Evolutionary conservation across 306 rosid species (phyloP), one percentile per base, ranked within the genome.

Genomic region (Abrus pulchellus): DNA sequence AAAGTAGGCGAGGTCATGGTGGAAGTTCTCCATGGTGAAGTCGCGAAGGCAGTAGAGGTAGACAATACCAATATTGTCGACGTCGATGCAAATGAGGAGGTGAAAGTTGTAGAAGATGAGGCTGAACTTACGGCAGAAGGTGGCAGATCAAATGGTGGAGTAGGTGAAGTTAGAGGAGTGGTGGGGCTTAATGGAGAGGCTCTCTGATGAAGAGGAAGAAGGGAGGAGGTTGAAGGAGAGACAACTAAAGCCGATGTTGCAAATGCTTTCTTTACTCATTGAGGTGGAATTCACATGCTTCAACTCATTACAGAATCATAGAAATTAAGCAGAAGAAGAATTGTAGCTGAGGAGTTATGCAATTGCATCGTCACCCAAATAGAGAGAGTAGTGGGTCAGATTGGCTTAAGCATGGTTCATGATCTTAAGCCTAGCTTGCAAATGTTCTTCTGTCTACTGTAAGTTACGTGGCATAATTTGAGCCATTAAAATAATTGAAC

Each of bases 41-140:
- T 66, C 83, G 2, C 95, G 84, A 56, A 95, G 87, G 2, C 87
- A 85, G 78, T 98, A 95, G 65, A 95, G 88, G 78, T 89, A 93
- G 12, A 95, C 99, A 0, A 98, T 95, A 6, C 99, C 97, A 80
- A 95, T 95, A 78, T 95, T 98, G 2, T 98, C 99, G 69, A 94
- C 49, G 61, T 98, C 99, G 82, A 95, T 88, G 7, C 94, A 90
- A 9, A 96, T 93, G 82, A 90, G 76, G 12, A 93, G 90, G 1
- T 87, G 89, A 76, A 95, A 95, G 82, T 95, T 98, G 20, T 93
- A 93, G 87, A 89, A 91, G 10, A 91, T 89, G 47, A 87, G 95
- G 6, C 85, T 77, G 10, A 86, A 69, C 48, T 87, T 86, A n/a
- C 92, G 85, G 30, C 87, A 78, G 84, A 65, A 48, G 1, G 83